Percentiles rank a stretch among this genome's conserved stretches.
Conservation (phyloP, 805 yeast genomes). For the Wickerhamia fluorescens region DNA sequence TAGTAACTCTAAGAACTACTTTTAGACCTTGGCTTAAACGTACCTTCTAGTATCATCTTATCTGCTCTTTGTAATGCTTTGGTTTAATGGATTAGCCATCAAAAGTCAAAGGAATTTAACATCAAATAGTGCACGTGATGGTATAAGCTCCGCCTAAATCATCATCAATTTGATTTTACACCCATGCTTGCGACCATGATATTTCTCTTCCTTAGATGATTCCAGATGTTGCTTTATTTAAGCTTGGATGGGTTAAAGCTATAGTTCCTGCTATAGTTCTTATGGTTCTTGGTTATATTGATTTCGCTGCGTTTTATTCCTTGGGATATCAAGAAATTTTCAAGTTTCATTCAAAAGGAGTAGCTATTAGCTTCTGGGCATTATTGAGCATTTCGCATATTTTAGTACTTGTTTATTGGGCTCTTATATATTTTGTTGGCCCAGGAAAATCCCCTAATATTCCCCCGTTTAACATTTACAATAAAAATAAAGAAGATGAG, state of each 20-base stretch:
- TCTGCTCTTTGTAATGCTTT: too few relatives aligned
- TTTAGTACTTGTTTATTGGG: conserved; percentile 37
- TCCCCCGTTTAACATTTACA: conserved; percentile 29
- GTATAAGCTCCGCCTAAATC: too few relatives aligned
- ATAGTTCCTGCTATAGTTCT: conserved; percentile 23
- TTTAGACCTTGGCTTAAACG: too few relatives aligned
- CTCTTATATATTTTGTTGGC: conserved; percentile 38
- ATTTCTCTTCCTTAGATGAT: too few relatives aligned
- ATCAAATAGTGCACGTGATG: too few relatives aligned
- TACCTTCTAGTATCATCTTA: too few relatives aligned
- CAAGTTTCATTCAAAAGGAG: conserved; percentile 17
- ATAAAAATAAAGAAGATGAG: conserved; percentile 4
- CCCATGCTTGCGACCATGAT: too few relatives aligned
- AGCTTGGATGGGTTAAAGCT: conserved; percentile 9
- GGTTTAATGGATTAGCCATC: too few relatives aligned
- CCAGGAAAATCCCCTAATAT: conserved; percentile 45
- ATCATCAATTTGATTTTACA: too few relatives aligned
- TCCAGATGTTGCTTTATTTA: conserved; percentile 5
- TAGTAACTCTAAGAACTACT: too few relatives aligned
- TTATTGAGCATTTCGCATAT: conserved; percentile 19
- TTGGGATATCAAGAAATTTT: conserved; percentile 37
- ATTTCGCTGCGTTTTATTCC: conserved; percentile 38
- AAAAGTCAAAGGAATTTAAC: too few relatives aligned
- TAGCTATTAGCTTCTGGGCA: conserved; percentile 33
- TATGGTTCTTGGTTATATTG: conserved; percentile 29